A percentile compares a stretch with the other conserved stretches of the same genome.
phyloP scores from a whole-genome alignment of 2,329 filamentous ascomycete species.

The Botryosphaeria dothidea region DNA sequence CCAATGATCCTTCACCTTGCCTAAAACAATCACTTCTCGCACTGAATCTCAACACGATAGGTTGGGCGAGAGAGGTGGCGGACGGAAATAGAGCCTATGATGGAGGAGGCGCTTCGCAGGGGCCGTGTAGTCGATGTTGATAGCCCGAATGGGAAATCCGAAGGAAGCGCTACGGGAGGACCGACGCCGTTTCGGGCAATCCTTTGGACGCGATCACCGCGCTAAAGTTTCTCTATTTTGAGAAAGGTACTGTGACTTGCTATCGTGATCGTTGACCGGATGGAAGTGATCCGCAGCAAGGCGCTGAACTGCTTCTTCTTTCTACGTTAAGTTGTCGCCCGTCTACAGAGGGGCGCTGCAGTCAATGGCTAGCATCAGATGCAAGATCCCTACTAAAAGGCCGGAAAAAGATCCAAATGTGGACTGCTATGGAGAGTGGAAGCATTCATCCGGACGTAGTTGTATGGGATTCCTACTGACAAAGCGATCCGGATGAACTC shows the following conservation, averaged over 20 bases:
- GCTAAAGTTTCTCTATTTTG: background rate
- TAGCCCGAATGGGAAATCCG: background rate
- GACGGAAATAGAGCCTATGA: background rate
- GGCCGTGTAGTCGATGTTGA: background rate
- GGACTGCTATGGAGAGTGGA: no score
- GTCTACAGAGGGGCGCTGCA: no score
- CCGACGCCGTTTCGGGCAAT: background rate
- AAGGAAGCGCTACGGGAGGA: background rate
- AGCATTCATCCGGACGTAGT: no score
- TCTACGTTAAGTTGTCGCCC: no score
- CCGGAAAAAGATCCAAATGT: no score
- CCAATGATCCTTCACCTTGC: background rate
- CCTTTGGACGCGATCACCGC: background rate
- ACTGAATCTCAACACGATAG: background rate
- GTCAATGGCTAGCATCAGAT: no score
- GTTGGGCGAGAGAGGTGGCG: background rate
- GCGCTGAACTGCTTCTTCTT: no score
- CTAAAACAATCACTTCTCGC: background rate
- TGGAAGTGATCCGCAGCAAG: no score
- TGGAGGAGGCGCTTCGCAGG: background rate
- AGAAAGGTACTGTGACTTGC: background rate
- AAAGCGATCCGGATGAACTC: no score
- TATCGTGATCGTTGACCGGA: no score
- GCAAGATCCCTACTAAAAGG: no score
- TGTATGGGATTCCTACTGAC: no score